Base-by-base conservation (phyloP, 1,284 basidiomycete genomes). In the Boletus mariae region DNA sequence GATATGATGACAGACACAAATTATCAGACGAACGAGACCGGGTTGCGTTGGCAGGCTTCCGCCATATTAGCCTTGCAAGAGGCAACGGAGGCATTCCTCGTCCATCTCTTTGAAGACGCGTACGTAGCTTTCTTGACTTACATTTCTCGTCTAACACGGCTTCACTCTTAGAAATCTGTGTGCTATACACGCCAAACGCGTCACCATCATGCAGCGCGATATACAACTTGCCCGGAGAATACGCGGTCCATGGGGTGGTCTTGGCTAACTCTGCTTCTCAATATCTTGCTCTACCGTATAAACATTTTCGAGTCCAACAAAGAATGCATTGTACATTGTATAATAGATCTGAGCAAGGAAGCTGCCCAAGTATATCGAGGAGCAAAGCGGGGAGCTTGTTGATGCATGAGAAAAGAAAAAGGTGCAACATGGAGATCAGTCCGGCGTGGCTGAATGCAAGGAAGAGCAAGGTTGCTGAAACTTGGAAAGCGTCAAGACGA, bases 121-220 rank as follows among this genome's bases (percentile, higher is more conserved):
- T 96, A 70, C 76, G 93, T 88, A 20, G 23, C 25, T 17, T 34
- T 32, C 25, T 43, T 20, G 2, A 12, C 32, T 49, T 20, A 29
- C 44, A 45, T 26, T 28, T 40, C 47, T 49, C 46, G 48, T 46
- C 25, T 45, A 50, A 58, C 42, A 51, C 41, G 40, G 53, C 40
- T 38, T 17, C 12, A 13, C 46, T 15, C 61, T 34, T 8, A 93
- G 90, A 45, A 98, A 98, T 71, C 74, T 98, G 44, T 97, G 94
- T 67, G 95, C 97, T 5, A 92, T 99, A 58, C 97, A 99, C 69
- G 96, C 97, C 28, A 98, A 97, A 73, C 89, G 96, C 65, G 97
- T 99, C 12, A 99, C 97, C 7, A 90, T 99, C 65, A 98, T 98
- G 95, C 92, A 94, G 58, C 83, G 90, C 60, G 97, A 99, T 68